phyloP scores from a whole-genome alignment of 1,284 basidiomycete species.

The Paramarasmius palmivorus region DNA sequence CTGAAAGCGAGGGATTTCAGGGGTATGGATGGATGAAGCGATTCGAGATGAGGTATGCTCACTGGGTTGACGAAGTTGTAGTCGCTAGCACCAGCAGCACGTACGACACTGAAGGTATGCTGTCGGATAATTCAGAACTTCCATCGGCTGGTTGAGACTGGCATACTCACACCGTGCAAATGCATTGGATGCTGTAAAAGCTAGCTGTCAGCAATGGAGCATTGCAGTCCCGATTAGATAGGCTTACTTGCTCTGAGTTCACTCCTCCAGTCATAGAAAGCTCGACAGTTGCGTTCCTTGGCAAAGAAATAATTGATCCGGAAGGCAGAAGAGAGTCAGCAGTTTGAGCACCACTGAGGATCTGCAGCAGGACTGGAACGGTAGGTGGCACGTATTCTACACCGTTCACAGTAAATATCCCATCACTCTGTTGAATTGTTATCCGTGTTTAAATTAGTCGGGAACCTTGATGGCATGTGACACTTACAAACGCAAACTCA shows the following conservation, averaged over 20 bases:
- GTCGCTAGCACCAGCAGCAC: constrained; percentile 22
- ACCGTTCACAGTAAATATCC: constrained; percentile 13
- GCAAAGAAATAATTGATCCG: constrained; percentile 27
- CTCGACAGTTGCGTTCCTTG: constrained; percentile 34
- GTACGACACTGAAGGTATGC: constrained; percentile 36
- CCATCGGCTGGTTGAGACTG: background rate
- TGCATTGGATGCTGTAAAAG: constrained; percentile 29
- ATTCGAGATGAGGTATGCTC: constrained; percentile 26
- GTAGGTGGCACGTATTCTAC: constrained; percentile 9
- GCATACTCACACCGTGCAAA: constrained; percentile 24
- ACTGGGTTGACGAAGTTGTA: constrained; percentile 43
- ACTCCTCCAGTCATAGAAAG: constrained; percentile 5
- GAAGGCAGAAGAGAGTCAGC: constrained; percentile 24
- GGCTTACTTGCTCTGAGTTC: background rate
- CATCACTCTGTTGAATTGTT: background rate
- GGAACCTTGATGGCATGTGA: constrained; percentile 20
- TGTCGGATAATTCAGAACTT: constrained; percentile 18
- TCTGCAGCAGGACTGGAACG: constrained; percentile 24
- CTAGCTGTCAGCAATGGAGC: no score
- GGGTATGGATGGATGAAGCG: constrained; percentile 10
- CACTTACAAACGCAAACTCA: constrained; percentile 2
- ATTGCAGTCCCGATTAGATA: background rate
- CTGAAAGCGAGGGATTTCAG: background rate
- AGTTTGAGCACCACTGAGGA: constrained; percentile 31
- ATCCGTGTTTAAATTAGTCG: constrained; percentile 23